phyloP scores from a whole-genome alignment of 805 yeast genomes.

The Candida peoriensis region DNA sequence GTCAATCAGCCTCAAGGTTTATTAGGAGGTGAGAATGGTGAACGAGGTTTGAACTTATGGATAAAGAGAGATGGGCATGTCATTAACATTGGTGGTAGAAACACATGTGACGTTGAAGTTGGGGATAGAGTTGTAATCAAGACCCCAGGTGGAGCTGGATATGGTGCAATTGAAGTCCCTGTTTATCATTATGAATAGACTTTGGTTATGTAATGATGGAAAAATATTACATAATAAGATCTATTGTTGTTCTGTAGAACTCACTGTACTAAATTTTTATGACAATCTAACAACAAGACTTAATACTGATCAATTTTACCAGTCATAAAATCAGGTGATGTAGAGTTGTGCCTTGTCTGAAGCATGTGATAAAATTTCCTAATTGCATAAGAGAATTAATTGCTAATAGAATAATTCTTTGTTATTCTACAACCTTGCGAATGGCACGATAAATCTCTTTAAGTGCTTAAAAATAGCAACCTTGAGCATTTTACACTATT shows the following conservation, averaged over 20 bases:
- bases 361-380: too few species aligned
- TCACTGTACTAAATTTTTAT: background rate
- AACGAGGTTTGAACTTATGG: constrained; percentile 64
- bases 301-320: too few species aligned
- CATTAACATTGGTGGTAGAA: constrained; percentile 66
- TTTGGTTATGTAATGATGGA: too few species aligned
- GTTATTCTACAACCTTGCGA: too few species aligned
- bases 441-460: too few species aligned
- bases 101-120: constrained; percentile 46
- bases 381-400: too few species aligned
- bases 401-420: too few species aligned
- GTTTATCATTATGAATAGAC: background rate
- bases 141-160: constrained; percentile 90
- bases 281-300: too few species aligned
- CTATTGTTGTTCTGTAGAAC: background rate
- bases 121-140: constrained; percentile 66
- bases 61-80: constrained; percentile 30
- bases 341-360: too few species aligned
- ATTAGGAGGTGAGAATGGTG: constrained; percentile 75
- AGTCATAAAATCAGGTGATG: too few species aligned
- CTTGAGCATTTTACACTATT: too few species aligned
- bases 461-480: too few species aligned
- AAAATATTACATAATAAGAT: background rate
- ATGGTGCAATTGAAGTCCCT: constrained; percentile 35
- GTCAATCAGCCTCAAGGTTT: constrained; percentile 83